Percentiles rank a stretch among this genome's conserved stretches.
These are phyloP conservation scores for Coemansia sp. DNA, from an alignment of 192 early-diverging fungal species.

Conservation along the genomic window DNA sequence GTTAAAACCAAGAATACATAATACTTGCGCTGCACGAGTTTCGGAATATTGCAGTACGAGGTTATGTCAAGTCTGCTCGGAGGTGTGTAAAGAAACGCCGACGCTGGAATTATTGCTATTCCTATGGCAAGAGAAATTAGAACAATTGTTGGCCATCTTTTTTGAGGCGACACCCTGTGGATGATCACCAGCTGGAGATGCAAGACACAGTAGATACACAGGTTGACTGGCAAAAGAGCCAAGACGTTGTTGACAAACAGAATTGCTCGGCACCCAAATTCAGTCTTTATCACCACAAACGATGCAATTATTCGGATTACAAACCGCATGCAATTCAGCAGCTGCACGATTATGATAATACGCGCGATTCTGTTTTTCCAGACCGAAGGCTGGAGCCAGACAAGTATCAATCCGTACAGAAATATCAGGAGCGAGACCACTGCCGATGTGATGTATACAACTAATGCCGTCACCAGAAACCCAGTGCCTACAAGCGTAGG, in stretches of 20 bases:
- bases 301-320: slow-evolving; percentile 19
- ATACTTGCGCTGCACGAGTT: background rate
- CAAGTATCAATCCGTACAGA: slow-evolving; percentile 18
- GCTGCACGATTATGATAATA: slow-evolving; percentile 26
- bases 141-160: slow-evolving; percentile 21
- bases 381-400: slow-evolving; percentile 6
- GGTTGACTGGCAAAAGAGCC: slow-evolving; percentile 21
- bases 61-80: background rate
- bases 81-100: slow-evolving; percentile 12
- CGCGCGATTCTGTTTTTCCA: slow-evolving; percentile 32
- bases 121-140: slow-evolving; percentile 9
- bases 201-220: slow-evolving; percentile 18
- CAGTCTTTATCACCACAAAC: background rate
- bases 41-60: slow-evolving; percentile 12
- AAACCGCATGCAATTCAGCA: slow-evolving; percentile 27
- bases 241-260: slow-evolving; percentile 27
- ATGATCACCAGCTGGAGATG: slow-evolving; percentile 36
- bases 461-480: background rate
- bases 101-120: slow-evolving; percentile 21
- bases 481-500: background rate
- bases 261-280: slow-evolving; percentile 26
- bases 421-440: slow-evolving; percentile 19
- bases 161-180: slow-evolving; percentile 28
- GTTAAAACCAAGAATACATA: slow-evolving; percentile 18
- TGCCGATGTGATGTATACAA: slow-evolving; percentile 11